These are phyloP conservation scores for Saturnispora kantuleensis DNA, from an alignment of 805 yeast genomes.

Conservation along the genomic window DNA sequence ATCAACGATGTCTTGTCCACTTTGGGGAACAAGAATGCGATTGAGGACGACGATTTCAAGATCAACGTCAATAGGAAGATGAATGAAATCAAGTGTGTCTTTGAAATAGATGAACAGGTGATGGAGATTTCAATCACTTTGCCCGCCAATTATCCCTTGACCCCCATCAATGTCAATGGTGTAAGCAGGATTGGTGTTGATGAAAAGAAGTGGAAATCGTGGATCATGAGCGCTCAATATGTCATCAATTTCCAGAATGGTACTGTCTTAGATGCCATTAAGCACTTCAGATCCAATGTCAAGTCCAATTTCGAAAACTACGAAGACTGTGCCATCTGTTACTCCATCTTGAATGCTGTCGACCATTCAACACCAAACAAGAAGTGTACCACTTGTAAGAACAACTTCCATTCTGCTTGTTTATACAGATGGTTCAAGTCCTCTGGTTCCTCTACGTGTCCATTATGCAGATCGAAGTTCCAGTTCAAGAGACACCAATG, in stretches of 20 bases:
- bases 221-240: constrained; percentile 87
- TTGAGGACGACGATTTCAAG: constrained; percentile 37
- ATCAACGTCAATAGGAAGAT: constrained; percentile 52
- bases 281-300: constrained; percentile 63
- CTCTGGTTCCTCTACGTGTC: constrained; percentile 87
- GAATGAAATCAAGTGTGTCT: constrained; percentile 62
- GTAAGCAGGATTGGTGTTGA: constrained; percentile 77
- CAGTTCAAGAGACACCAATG: constrained; percentile 24
- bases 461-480: constrained; percentile 62
- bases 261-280: constrained; percentile 57
- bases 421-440: constrained; percentile 95
- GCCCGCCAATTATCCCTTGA: constrained; percentile 72
- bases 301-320: constrained; percentile 83
- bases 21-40: constrained; percentile 20
- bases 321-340: constrained; percentile 96
- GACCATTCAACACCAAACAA: constrained; percentile 88
- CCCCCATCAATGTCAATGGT: constrained; percentile 66
- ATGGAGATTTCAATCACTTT: constrained; percentile 69
- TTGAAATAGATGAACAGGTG: constrained; percentile 77
- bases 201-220: constrained; percentile 88
- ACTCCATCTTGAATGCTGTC: constrained; percentile 74
- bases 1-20: constrained; percentile 43
- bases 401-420: constrained; percentile 94
- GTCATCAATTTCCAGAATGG: constrained; percentile 69
- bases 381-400: constrained; percentile 80